Evolutionary conservation across 805 yeast genomes (phyloP).

Genomic region (Ogataea paradorogensis): DNA sequence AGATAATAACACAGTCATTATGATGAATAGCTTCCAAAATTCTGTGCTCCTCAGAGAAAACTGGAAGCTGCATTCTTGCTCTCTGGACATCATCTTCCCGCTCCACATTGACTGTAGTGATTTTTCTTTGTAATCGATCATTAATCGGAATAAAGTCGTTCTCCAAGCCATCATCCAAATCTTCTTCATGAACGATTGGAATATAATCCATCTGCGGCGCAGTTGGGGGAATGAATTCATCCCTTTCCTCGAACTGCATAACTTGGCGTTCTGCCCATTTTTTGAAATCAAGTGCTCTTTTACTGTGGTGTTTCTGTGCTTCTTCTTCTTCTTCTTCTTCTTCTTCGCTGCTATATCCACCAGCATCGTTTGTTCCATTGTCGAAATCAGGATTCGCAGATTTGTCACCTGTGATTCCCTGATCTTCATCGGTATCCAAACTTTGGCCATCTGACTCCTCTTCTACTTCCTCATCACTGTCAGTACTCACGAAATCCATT

Average conservation of each 20-base stretch:
- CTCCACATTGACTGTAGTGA: slow-evolving; percentile 64
- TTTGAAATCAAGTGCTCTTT: slow-evolving; percentile 66
- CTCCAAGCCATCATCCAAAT: slow-evolving; percentile 64
- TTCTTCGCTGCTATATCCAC: slow-evolving; percentile 20
- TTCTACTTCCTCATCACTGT: slow-evolving; percentile 25
- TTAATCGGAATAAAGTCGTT: slow-evolving; percentile 59
- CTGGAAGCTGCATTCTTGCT: slow-evolving; percentile 75
- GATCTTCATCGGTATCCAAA: slow-evolving; percentile 27
- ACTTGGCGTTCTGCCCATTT: slow-evolving; percentile 84
- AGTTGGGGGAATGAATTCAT: slow-evolving; percentile 45
- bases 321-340: slow-evolving; percentile 34
- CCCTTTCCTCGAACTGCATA: slow-evolving; percentile 60
- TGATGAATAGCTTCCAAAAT: slow-evolving; percentile 96
- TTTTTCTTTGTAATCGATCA: slow-evolving; percentile 50
- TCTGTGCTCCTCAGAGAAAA: slow-evolving; percentile 82
- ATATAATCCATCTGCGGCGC: slow-evolving; percentile 51
- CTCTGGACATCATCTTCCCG: slow-evolving; percentile 66
- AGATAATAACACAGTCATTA: slow-evolving; percentile 83
- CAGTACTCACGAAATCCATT: slow-evolving; percentile 47
- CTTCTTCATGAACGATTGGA: slow-evolving; percentile 64
- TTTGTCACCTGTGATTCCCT: slow-evolving; percentile 24
- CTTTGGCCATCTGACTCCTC: slow-evolving; percentile 20
- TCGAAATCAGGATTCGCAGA: too few species aligned
- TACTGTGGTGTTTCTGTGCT: slow-evolving; percentile 30
- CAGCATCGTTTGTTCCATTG: too few species aligned